A percentile compares a stretch with the other conserved stretches of the same genome.
These are phyloP conservation scores for Phragmites australis DNA, from an alignment of 176 grass and related monocot genomes.

Conservation along the genomic window DNA sequence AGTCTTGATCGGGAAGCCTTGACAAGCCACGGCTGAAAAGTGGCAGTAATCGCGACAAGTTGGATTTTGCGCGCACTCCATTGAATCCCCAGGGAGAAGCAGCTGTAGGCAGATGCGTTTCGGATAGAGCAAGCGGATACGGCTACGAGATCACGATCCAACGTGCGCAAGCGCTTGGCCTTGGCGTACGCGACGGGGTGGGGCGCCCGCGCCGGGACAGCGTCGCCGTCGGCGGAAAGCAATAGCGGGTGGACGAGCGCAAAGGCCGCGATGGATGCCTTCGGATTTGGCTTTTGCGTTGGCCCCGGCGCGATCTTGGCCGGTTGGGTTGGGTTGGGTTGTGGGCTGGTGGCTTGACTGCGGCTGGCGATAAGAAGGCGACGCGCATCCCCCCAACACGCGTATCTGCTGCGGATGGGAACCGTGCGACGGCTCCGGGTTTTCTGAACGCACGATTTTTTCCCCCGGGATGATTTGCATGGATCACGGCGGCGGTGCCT, in stretches of 20 bases:
- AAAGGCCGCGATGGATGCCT: background rate
- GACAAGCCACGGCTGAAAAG: no score
- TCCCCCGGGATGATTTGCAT: background rate
- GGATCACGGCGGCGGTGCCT: background rate
- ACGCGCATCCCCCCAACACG: constrained; percentile 33
- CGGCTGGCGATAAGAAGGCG: constrained; percentile 48
- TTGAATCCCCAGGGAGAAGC: background rate
- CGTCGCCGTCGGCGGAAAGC: constrained; percentile 46
- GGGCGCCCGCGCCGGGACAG: background rate
- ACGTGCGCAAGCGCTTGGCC: background rate
- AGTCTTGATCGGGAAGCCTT: no score
- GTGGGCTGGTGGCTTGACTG: background rate
- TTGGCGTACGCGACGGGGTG: background rate
- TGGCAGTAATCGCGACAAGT: no score
- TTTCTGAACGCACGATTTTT: background rate
- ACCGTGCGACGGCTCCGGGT: background rate
- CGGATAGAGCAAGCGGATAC: background rate
- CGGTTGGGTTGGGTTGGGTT: background rate
- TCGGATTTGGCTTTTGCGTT: background rate
- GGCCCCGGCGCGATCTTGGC: background rate
- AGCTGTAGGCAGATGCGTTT: background rate
- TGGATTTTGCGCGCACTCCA: background rate
- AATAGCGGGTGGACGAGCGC: constrained; percentile 5
- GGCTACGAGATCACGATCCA: background rate
- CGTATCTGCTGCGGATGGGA: constrained; percentile 40